These are phyloP conservation scores for Patellaria atrata DNA, from an alignment of 495 filamentous ascomycete genomes.

Conservation along the genomic window DNA sequence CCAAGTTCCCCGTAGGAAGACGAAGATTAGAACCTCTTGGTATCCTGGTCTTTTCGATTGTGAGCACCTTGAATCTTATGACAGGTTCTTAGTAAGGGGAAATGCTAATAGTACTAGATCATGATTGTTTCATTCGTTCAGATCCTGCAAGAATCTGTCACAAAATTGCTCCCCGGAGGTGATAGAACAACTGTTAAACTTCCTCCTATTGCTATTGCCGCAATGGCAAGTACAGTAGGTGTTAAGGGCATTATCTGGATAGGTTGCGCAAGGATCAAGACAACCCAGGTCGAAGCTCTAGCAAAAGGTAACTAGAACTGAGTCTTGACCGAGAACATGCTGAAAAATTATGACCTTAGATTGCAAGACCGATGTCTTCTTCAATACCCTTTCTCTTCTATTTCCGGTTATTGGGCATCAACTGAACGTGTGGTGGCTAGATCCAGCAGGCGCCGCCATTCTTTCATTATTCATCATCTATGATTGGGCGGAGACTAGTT, in stretches of 20 bases:
- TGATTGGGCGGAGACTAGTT: conserved; percentile 34
- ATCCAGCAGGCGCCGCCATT: conserved; percentile 32
- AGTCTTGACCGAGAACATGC: not conserved
- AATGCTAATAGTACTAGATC: no score
- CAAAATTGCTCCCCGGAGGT: conserved; percentile 29
- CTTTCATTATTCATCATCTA: conserved; percentile 37
- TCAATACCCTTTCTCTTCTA: conserved; percentile 35
- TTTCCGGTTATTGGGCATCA: conserved; percentile 33
- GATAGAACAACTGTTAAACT: conserved; percentile 22
- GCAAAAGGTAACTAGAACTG: conserved; percentile 24
- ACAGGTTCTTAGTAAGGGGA: not conserved
- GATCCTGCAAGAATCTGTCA: conserved; percentile 34
- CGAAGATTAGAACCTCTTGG: conserved; percentile 30
- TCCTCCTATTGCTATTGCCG: conserved; percentile 29
- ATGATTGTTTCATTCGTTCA: conserved; percentile 35
- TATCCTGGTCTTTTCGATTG: conserved; percentile 29
- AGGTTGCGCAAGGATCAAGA: conserved; percentile 32
- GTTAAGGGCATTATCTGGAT: conserved; percentile 35
- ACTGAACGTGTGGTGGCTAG: conserved; percentile 34
- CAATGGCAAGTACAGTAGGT: conserved; percentile 30
- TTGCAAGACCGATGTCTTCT: conserved; percentile 38
- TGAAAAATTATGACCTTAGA: conserved; percentile 15
- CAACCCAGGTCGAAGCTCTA: conserved; percentile 36
- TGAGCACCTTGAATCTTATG: no score
- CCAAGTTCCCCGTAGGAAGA: conserved; percentile 34